Conservation (phyloP, 345 rosid genomes). For the Eucalyptus coolabah region DNA sequence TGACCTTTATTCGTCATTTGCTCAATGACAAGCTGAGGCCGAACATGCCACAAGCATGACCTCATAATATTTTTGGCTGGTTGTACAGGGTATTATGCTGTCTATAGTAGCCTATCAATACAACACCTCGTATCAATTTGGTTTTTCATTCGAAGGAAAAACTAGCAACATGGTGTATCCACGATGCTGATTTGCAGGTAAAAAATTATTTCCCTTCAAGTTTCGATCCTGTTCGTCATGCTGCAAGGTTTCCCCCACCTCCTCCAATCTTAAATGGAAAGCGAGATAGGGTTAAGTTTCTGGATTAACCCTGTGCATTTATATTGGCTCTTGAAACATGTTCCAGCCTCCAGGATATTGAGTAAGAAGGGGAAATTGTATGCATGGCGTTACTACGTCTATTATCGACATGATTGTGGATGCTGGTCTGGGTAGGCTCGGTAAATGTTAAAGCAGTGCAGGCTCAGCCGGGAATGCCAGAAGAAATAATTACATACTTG, state of each 20-base stretch:
- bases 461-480: background rate
- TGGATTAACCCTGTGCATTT: background rate
- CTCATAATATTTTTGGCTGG: background rate
- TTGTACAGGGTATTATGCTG: background rate
- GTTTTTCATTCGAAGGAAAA: background rate
- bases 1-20: background rate
- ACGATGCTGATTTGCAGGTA: constrained; percentile 28
- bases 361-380: too few species aligned
- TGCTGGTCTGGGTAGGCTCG: too few species aligned
- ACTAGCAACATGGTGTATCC: background rate
- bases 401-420: too few species aligned
- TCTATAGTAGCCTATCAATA: background rate
- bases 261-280: constrained; percentile 44
- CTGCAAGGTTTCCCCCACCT: constrained; percentile 44
- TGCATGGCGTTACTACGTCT: too few species aligned
- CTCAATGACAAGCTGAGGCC: background rate
- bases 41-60: background rate
- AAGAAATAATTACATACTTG: background rate
- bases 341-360: background rate
- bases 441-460: too few species aligned
- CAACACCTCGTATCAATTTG: background rate
- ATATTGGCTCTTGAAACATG: background rate
- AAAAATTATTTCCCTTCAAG: constrained; percentile 90
- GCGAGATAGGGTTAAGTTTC: constrained; percentile 59
- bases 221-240: constrained; percentile 62